A percentile compares a stretch with the other conserved stretches of the same genome.
phyloP scores from a whole-genome alignment of 176 grass and related monocot genomes.

The Chrysopogon serrulatus region DNA sequence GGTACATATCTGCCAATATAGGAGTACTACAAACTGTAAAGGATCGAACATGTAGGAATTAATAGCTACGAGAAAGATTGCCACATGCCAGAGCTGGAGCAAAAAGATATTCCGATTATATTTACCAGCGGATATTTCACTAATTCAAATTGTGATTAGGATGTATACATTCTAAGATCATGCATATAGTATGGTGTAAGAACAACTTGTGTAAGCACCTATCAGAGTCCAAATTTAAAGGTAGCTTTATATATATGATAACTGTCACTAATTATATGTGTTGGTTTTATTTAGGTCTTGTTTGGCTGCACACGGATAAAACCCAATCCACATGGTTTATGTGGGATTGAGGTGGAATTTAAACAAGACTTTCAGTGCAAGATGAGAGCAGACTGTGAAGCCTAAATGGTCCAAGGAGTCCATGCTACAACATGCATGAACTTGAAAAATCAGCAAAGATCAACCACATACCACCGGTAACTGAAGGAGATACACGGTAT shows the following conservation, averaged over 20 bases:
- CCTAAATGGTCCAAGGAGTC: background rate
- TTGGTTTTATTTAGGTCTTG: too few species aligned
- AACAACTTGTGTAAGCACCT: background rate
- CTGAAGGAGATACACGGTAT: too few species aligned
- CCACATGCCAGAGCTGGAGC: background rate
- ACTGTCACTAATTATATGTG: background rate
- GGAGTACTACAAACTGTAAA: background rate
- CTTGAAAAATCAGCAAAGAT: background rate
- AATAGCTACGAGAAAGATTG: background rate
- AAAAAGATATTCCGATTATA: background rate
- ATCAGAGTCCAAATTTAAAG: background rate
- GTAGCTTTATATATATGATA: background rate
- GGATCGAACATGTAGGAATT: background rate
- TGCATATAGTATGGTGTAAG: background rate
- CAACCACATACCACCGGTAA: too few species aligned
- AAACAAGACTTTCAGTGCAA: background rate
- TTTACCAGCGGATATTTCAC: background rate
- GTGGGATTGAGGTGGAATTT: too few species aligned
- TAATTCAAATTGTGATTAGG: background rate
- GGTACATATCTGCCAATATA: constrained; percentile 26
- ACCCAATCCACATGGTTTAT: too few species aligned
- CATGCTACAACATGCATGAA: background rate
- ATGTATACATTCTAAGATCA: background rate
- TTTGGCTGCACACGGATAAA: too few species aligned
- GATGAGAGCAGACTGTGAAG: background rate